Percentiles rank a stretch among this genome's conserved stretches.
These are phyloP conservation scores for Botryosphaeria dothidea DNA, from an alignment of 2,329 filamentous ascomycete genomes.

Conservation along the genomic window DNA sequence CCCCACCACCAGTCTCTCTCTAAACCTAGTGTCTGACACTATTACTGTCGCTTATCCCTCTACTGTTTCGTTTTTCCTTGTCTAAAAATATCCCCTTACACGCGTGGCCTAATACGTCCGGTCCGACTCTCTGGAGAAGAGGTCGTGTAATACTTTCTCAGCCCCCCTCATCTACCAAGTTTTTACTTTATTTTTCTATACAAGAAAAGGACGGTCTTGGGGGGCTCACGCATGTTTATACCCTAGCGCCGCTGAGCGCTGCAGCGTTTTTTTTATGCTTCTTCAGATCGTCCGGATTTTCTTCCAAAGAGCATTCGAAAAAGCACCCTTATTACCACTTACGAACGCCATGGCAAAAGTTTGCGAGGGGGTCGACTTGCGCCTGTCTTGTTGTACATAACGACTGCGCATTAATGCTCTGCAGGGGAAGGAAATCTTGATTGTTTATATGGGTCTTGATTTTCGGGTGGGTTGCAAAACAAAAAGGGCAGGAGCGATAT, in stretches of 20 bases:
- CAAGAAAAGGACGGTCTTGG: slow-evolving; percentile 12
- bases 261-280: not conserved
- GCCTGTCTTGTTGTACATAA: slow-evolving; percentile 10
- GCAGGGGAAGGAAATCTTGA: not conserved
- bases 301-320: slow-evolving; percentile 13
- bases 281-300: not conserved
- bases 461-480: not conserved
- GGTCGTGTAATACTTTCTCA: slow-evolving; percentile 14
- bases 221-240: slow-evolving; percentile 17
- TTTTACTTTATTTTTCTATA: slow-evolving; percentile 13
- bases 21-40: slow-evolving; percentile 11
- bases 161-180: not conserved
- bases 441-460: slow-evolving; percentile 2
- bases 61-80: not conserved
- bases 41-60: not conserved
- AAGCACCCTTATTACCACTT: slow-evolving; percentile 1
- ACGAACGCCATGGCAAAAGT: not conserved
- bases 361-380: not conserved
- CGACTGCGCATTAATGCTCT: slow-evolving; percentile 10
- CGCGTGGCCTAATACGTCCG: slow-evolving; percentile 17
- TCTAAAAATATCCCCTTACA: slow-evolving; percentile 12
- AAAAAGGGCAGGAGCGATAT: not conserved
- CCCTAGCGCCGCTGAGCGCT: slow-evolving; percentile 16
- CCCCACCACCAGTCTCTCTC: slow-evolving; percentile 4
- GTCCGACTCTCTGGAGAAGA: slow-evolving; percentile 10